Conservation (phyloP, 23 red algal genomes). For the Gracilariopsis chorda region DNA sequence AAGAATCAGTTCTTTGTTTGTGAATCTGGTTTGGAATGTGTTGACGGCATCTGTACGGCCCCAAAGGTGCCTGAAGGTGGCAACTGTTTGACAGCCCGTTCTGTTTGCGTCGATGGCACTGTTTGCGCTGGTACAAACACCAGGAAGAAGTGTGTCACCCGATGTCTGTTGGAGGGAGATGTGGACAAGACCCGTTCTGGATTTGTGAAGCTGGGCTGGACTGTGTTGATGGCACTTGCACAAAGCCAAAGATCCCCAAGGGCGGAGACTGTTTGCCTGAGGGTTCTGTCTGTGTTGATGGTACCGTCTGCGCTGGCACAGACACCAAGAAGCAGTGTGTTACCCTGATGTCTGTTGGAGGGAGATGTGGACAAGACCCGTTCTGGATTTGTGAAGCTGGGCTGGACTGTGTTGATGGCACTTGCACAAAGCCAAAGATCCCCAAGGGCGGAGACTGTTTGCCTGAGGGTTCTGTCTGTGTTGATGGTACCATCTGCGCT, state of each 20-base stretch:
- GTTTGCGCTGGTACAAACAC: background rate
- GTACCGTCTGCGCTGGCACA: conserved; percentile 23
- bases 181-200: conserved; percentile 7
- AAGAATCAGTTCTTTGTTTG: background rate
- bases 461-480: background rate
- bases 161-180: background rate
- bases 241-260: background rate
- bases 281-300: background rate
- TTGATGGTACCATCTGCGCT: conserved; percentile 10
- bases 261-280: background rate
- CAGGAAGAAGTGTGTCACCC: conserved; percentile 39
- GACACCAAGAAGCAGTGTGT: conserved; percentile 6
- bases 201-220: background rate
- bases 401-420: conserved; percentile 13
- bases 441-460: background rate
- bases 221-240: background rate
- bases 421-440: conserved; percentile 6
- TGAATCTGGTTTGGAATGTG: background rate
- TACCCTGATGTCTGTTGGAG: background rate
- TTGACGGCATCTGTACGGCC: background rate
- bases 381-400: conserved; percentile 1
- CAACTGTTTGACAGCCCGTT: background rate
- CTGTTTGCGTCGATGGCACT: background rate
- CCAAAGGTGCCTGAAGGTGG: background rate
- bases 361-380: conserved; percentile 1